Conservation (phyloP, 2,329 filamentous ascomycete species). For the Diaporthe sp. region DNA sequence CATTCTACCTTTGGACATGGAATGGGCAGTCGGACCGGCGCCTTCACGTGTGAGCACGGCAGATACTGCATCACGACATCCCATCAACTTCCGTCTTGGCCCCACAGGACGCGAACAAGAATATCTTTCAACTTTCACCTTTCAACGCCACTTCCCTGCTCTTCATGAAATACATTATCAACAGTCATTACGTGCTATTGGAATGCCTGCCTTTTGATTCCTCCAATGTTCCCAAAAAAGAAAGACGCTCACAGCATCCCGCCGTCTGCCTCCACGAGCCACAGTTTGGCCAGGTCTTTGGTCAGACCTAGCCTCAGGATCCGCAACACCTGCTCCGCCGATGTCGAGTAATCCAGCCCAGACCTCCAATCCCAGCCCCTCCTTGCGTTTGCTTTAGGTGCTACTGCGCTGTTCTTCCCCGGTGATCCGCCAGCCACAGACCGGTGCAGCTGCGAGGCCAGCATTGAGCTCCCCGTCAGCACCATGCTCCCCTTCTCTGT, state of each 20-base stretch:
- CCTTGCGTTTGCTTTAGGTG: constrained; percentile 78
- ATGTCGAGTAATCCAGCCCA: constrained; percentile 68
- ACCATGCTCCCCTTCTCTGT: constrained; percentile 71
- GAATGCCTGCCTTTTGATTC: not conserved
- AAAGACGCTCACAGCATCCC: constrained; percentile 26
- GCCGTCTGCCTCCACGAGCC: constrained; percentile 75
- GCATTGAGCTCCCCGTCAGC: constrained; percentile 80
- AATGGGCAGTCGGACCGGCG: not conserved
- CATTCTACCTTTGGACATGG: not conserved
- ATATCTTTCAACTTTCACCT: not conserved
- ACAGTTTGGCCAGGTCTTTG: constrained; percentile 78
- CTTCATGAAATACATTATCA: constrained; percentile 30
- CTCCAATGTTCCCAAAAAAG: not conserved
- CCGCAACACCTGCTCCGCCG: constrained; percentile 78
- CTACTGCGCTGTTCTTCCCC: constrained; percentile 49
- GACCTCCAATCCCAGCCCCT: constrained; percentile 81
- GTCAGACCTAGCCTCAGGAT: constrained; percentile 81
- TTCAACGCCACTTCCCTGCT: not conserved
- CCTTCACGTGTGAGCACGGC: not conserved
- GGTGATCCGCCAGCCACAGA: constrained; percentile 66
- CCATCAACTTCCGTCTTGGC: constrained; percentile 22
- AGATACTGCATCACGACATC: constrained; percentile 17
- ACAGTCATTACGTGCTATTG: constrained; percentile 30
- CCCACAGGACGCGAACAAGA: not conserved
- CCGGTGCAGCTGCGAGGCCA: constrained; percentile 73